A percentile compares a stretch with the other conserved stretches of the same genome.
Conservation (phyloP, 306 rosid genomes). For the Prunus mongolica region DNA sequence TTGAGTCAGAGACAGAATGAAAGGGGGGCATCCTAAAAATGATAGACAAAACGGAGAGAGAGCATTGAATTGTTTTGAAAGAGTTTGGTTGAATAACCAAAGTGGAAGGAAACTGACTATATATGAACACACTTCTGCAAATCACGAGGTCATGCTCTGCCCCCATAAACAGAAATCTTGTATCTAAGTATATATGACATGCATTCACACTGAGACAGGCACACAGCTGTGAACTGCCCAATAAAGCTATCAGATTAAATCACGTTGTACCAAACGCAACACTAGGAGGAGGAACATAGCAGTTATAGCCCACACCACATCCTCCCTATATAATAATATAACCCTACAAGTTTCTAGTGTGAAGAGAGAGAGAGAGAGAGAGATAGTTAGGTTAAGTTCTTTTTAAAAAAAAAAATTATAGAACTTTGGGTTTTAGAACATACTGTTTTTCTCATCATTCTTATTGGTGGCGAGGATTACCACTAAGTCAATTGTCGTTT, state of each 20-base stretch:
- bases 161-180: slow-evolving; percentile 7
- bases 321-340: not conserved
- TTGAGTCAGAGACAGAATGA: no score
- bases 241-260: not conserved
- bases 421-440: no score
- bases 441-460: no score
- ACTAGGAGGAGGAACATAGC: not conserved
- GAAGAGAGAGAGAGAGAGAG: not conserved
- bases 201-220: not conserved
- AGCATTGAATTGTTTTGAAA: not conserved
- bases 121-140: not conserved
- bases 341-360: not conserved
- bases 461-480: no score
- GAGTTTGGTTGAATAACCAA: not conserved
- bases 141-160: not conserved
- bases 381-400: no score
- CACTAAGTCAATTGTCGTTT: no score
- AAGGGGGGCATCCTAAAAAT: not conserved
- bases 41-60: slow-evolving; percentile 4
- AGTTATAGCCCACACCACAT: not conserved
- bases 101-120: not conserved
- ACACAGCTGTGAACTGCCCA: not conserved
- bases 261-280: not conserved
- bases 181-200: not conserved
- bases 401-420: no score